These are phyloP conservation scores for Parathielavia appendiculata DNA, from an alignment of 495 filamentous ascomycete genomes.

Conservation along the genomic window DNA sequence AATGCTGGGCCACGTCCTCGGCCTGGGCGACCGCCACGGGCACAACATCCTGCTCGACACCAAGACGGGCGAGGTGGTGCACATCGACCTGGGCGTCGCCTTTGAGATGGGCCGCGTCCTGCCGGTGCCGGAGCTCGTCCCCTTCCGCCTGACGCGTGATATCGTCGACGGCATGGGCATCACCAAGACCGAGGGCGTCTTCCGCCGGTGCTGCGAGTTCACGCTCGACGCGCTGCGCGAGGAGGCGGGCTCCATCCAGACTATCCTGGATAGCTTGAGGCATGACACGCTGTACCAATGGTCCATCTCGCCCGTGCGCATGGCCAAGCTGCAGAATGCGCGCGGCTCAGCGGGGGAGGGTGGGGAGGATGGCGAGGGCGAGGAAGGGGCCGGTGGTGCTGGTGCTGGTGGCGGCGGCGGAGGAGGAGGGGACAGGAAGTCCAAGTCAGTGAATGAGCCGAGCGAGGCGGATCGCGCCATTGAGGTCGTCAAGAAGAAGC, in stretches of 20 bases:
- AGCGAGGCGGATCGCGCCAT: slow-evolving; percentile 89
- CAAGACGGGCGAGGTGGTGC: slow-evolving; percentile 85
- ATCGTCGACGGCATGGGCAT: slow-evolving; percentile 97
- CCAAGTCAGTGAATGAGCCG: slow-evolving; percentile 56
- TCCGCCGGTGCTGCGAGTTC: slow-evolving; percentile 94
- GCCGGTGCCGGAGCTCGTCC: slow-evolving; percentile 89
- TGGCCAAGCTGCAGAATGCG: slow-evolving; percentile 57
- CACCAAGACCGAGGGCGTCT: slow-evolving; percentile 90
- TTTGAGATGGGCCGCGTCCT: slow-evolving; percentile 94
- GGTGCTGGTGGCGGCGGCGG: slow-evolving; percentile 5
- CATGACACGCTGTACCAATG: slow-evolving; percentile 96
- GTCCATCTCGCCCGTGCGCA: slow-evolving; percentile 84
- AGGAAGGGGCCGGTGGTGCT: neutral
- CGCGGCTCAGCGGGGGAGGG: slow-evolving; percentile 30
- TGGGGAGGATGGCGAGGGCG: slow-evolving; percentile 25
- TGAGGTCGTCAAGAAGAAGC: slow-evolving; percentile 88
- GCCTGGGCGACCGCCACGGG: slow-evolving; percentile 91
- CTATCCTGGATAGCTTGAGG: slow-evolving; percentile 88
- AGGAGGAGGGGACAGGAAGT: slow-evolving; percentile 2
- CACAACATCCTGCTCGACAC: slow-evolving; percentile 95
- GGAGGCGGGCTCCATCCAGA: slow-evolving; percentile 93
- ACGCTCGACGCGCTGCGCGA: slow-evolving; percentile 88
- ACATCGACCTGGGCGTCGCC: slow-evolving; percentile 93
- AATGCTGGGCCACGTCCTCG: slow-evolving; percentile 88
- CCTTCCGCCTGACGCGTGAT: slow-evolving; percentile 91